Evolutionary conservation across 2,329 filamentous ascomycete species (phyloP), one percentile per base, ranked within the genome.

Genomic region (Dothistroma septosporum): DNA sequence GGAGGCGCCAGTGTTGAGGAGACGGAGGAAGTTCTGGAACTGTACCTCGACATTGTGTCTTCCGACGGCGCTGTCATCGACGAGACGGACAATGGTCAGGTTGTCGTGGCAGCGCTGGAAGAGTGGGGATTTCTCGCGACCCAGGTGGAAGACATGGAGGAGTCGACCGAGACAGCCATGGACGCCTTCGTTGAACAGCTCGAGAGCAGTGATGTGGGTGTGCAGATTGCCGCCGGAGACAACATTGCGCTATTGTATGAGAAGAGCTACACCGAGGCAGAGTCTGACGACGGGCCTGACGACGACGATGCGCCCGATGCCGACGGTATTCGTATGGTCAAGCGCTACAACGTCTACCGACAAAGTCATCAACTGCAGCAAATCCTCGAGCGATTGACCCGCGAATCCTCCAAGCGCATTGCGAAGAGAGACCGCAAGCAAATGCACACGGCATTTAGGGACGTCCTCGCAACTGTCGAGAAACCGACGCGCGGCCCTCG

Each of bases 171-270:
- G 64, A 77, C 85, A 31, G 88, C 90, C 16, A 83, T 94, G 68
- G 89, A 94, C 57, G 87, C 88, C 1, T 91, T 96, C 68, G 86
- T 90, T 47, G 91, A 96, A 53, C 92, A 96, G 75, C 87, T 96
- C 19, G 87, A 92, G 61, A 91, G 89, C 72, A 81, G 81, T 33
- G 87, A 91, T 61, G 79, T 86, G 0, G 79, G 83, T 9, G 89
- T 96, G 0, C 90, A 94, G 70, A 85, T 91, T 50, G 85, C 88
- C 3, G 88, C 91, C 0, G 91, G 88, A 3, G 85, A 88, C 70
- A 90, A 90, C 73, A 92, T 96, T 61, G 91, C 91, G 0, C 79
- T 95, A 10, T 80, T 96, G 11, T 93, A 90, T 69, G 92, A 96
- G 74, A 88, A 89, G 63, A 84, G 82, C 61, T 86, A 83, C 72